Percentiles rank a stretch among this genome's conserved stretches.
These are phyloP conservation scores for Haplosporangium gracile DNA, from an alignment of 192 early-diverging fungal genomes.

Conservation along the genomic window DNA sequence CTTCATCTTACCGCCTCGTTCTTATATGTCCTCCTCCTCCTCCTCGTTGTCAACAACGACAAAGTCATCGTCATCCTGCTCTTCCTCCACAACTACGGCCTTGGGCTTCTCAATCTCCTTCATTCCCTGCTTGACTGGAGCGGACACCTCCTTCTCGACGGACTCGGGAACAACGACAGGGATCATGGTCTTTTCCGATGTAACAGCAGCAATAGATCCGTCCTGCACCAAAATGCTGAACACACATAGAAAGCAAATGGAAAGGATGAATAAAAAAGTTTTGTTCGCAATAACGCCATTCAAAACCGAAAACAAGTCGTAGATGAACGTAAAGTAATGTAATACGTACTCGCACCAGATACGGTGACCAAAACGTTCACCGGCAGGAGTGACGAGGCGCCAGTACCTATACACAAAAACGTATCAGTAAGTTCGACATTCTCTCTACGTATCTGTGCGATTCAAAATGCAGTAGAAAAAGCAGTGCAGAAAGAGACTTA, in stretches of 20 bases:
- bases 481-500: constrained; percentile 5
- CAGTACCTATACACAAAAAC: constrained; percentile 56
- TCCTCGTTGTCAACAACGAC: constrained; percentile 41
- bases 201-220: not conserved
- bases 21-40: constrained; percentile 29
- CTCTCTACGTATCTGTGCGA: not conserved
- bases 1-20: not conserved
- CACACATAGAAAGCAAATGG: not conserved
- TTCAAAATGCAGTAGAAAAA: not conserved
- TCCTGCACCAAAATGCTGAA: not conserved
- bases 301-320: not conserved
- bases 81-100: not conserved
- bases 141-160: not conserved
- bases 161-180: not conserved
- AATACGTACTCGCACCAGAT: constrained; percentile 71
- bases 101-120: not conserved
- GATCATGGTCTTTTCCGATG: not conserved
- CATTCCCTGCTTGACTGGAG: not conserved
- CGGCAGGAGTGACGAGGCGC: constrained; percentile 69
- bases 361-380: constrained; percentile 73
- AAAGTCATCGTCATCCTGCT: constrained; percentile 43
- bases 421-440: not conserved
- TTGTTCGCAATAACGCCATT: not conserved
- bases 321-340: not conserved
- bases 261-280: not conserved